Conservation (phyloP, 768 basidiomycete species). For the Podaxis sp. region DNA sequence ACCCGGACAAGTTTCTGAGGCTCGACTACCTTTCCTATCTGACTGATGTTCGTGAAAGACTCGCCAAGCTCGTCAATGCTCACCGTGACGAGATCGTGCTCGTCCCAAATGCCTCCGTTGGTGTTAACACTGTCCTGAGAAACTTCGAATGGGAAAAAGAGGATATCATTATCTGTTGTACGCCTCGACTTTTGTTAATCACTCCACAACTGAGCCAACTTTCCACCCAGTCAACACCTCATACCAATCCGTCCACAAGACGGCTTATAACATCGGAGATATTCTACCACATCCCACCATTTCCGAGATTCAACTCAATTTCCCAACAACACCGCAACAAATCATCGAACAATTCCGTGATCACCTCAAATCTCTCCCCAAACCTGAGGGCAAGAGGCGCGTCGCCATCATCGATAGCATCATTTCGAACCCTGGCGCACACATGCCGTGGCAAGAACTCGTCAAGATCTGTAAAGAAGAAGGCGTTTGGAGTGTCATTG, state of each 20-base stretch:
- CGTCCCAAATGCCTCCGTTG: conserved; percentile 61
- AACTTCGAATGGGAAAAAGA: conserved; percentile 68
- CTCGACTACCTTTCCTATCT: conserved; percentile 33
- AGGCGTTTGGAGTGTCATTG: conserved; percentile 61
- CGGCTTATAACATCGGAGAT: conserved; percentile 55
- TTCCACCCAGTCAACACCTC: conserved; percentile 33
- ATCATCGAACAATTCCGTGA: conserved; percentile 51
- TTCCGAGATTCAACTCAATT: conserved; percentile 47
- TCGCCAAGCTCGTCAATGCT: conserved; percentile 53
- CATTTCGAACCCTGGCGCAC: conserved; percentile 54
- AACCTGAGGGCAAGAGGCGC: conserved; percentile 45
- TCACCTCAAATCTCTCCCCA: conserved; percentile 23
- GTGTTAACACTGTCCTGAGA: conserved; percentile 61
- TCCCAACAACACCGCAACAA: conserved; percentile 54
- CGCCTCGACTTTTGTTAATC: conserved; percentile 22
- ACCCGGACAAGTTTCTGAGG: conserved; percentile 56
- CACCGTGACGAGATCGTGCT: conserved; percentile 56
- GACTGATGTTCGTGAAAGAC: conserved; percentile 36
- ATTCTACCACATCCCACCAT: conserved; percentile 49
- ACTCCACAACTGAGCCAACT: not conserved
- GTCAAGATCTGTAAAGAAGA: conserved; percentile 63
- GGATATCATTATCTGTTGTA: conserved; percentile 66
- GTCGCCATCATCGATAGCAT: conserved; percentile 67
- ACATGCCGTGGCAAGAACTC: conserved; percentile 71
- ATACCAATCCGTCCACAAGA: conserved; percentile 53